These are phyloP conservation scores for Globisporangium canariense DNA, from an alignment of 352 stramenopile species.

Conservation along the genomic window DNA sequence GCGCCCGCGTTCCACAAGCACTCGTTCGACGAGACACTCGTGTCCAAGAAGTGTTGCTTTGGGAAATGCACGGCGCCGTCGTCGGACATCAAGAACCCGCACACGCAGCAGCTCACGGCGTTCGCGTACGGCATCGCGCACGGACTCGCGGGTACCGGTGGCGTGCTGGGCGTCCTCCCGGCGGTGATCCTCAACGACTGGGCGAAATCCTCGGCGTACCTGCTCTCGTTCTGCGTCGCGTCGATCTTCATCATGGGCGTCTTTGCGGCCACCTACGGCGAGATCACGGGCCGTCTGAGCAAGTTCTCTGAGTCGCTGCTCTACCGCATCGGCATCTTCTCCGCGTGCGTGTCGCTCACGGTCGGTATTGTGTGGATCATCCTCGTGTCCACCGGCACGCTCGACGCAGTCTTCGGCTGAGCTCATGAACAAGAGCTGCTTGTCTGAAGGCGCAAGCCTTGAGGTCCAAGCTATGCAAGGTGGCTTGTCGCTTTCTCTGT, in stretches of 20 bases:
- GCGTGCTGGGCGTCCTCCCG: constrained; percentile 71
- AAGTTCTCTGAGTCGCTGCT: constrained; percentile 33
- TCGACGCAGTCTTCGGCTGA: constrained; percentile 2
- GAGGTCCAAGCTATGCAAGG: too few species aligned
- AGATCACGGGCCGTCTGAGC: constrained; percentile 41
- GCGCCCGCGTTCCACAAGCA: constrained; percentile 15
- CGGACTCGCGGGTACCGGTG: constrained; percentile 36
- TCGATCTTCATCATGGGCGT: constrained; percentile 85
- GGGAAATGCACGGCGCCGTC: constrained; percentile 32
- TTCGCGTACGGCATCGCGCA: constrained; percentile 33
- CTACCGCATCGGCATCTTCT: constrained; percentile 57
- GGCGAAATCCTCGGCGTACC: constrained; percentile 61
- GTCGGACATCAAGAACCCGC: constrained; percentile 44
- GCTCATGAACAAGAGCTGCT: too few species aligned
- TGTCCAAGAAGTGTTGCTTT: constrained; percentile 41
- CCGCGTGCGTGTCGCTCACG: constrained; percentile 45
- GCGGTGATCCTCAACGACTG: constrained; percentile 72
- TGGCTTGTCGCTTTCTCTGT: too few species aligned
- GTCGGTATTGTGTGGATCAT: constrained; percentile 64
- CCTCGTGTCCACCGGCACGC: constrained; percentile 63
- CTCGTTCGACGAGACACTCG: constrained; percentile 32
- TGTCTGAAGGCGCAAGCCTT: not conserved
- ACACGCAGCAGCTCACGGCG: constrained; percentile 48
- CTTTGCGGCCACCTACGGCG: constrained; percentile 78
- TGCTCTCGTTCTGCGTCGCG: constrained; percentile 78